Conservation (phyloP, 495 filamentous ascomycete genomes). For the Aspergillus sclerotioniger region DNA sequence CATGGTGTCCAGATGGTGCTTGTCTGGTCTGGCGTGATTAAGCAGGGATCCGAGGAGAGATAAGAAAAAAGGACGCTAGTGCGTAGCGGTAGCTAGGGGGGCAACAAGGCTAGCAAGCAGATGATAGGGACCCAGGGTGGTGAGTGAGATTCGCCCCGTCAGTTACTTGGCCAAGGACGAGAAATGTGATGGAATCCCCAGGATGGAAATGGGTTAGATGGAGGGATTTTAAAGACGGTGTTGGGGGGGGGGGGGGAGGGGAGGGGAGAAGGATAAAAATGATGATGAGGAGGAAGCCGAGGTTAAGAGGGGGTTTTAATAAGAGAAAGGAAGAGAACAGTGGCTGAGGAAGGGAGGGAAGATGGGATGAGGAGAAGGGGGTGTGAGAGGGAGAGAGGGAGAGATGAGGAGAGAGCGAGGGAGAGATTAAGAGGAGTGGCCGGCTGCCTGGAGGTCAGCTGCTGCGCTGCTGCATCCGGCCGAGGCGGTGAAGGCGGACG, state of each 20-base stretch:
- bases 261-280: constrained; percentile 4
- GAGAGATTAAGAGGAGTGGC: constrained; percentile 16
- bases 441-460: constrained; percentile 24
- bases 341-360: constrained; percentile 1
- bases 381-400: constrained; percentile 9
- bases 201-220: neutral
- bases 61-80: constrained; percentile 4
- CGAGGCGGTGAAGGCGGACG: constrained; percentile 12
- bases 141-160: neutral
- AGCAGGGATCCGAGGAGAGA: constrained; percentile 6
- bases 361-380: constrained; percentile 4
- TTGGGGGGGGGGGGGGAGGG: neutral
- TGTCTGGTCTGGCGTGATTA: constrained; percentile 5
- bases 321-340: constrained; percentile 8
- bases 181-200: neutral
- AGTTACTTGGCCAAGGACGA: neutral
- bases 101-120: neutral
- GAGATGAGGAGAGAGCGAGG: constrained; percentile 16
- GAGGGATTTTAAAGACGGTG: neutral
- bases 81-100: neutral
- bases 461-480: constrained; percentile 15
- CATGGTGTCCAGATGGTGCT: constrained; percentile 26
- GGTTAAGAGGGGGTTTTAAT: neutral
- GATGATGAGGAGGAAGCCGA: constrained; percentile 5
- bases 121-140: neutral